Evolutionary conservation across 148 eudicot genomes (phyloP).

Genomic region (Tetragonia tetragonoides): DNA sequence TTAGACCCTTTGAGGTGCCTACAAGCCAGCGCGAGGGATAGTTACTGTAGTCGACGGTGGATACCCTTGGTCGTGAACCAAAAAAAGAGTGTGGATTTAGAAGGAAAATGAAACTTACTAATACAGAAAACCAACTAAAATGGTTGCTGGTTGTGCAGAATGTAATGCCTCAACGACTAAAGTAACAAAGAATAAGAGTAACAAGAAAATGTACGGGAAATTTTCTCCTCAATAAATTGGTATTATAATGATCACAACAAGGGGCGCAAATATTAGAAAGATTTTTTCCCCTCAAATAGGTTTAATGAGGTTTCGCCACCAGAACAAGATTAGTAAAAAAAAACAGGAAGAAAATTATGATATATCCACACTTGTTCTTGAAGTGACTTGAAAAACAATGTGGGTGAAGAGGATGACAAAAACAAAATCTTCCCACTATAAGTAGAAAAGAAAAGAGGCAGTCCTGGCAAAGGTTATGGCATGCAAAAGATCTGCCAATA

Average conservation of each 20-base stretch:
- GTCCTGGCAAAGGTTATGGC: conserved; percentile 4
- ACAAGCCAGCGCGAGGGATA: too few relatives aligned
- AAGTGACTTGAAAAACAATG: conserved; percentile 25
- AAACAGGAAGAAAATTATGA: neutral
- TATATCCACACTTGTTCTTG: conserved; percentile 13
- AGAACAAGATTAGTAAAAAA: neutral
- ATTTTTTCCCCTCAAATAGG: conserved; percentile 10
- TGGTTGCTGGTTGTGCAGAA: too few relatives aligned
- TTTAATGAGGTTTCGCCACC: neutral
- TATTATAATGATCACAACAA: neutral
- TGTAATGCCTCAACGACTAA: too few relatives aligned
- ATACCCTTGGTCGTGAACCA: neutral
- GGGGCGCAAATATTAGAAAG: conserved; percentile 5
- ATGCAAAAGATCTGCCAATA: conserved; percentile 15
- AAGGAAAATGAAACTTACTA: too few relatives aligned
- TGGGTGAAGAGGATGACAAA: conserved; percentile 3
- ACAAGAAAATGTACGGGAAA: neutral
- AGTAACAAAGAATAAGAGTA: too few relatives aligned
- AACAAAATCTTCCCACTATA: conserved; percentile 19
- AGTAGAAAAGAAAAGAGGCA: neutral
- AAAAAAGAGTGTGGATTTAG: neutral
- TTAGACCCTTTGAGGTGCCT: too few relatives aligned
- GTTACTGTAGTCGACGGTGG: too few relatives aligned
- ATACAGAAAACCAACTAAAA: too few relatives aligned
- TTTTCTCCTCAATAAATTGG: conserved; percentile 1